Base-by-base conservation (phyloP, 768 basidiomycete genomes). In the Hericium rajendrae region DNA sequence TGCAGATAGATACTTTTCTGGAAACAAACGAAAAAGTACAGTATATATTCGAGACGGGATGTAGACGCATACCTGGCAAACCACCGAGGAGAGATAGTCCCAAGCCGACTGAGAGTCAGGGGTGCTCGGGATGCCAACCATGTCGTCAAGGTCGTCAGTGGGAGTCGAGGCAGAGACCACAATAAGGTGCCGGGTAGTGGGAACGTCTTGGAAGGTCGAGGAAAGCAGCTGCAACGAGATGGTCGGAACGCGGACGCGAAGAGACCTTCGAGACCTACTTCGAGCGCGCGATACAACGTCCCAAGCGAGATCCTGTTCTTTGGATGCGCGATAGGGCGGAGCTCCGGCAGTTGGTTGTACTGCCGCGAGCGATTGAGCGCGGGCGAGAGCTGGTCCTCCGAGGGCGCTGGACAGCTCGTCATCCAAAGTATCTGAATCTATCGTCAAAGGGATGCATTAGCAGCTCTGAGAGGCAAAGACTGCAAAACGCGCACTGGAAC, bases 1-100 rank as follows among this genome's bases (percentile, higher is more conserved):
- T 63, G 62, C 20, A 63, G 57, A 40, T 61, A 60, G 49, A 63
- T 61, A 55, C 57, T 61, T 54, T 53, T 60, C 55, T 56, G 55
- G 15, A 16, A 4, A 48, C 13, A 6, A 18, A 16, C 12, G 53
- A 40, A 39, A n/a, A 43, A 39, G 53, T 12, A 50, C 53, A 57
- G 52, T 50, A 22, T 46, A 46, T 32, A 32, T 12, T 46, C n/a
- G n/a, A 46, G 59, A 60, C 55, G 51, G 28, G 32, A 39, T 38
- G 54, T 38, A 22, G n/a, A 51, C 22, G 53, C 59, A 6, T 32
- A 55, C 61, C 51, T 62, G 57, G 53, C 43, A 58, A 43, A 62
- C 26, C 49, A 39, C 60, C 13, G 60, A 39, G 38, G 48, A 37
- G 28, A 61, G 43, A 38, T 41, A 46, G 37, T 48, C 58, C 61